These are phyloP conservation scores for Tolypocladium guangdongense DNA, from an alignment of 2,329 filamentous ascomycete species.

Conservation along the genomic window DNA sequence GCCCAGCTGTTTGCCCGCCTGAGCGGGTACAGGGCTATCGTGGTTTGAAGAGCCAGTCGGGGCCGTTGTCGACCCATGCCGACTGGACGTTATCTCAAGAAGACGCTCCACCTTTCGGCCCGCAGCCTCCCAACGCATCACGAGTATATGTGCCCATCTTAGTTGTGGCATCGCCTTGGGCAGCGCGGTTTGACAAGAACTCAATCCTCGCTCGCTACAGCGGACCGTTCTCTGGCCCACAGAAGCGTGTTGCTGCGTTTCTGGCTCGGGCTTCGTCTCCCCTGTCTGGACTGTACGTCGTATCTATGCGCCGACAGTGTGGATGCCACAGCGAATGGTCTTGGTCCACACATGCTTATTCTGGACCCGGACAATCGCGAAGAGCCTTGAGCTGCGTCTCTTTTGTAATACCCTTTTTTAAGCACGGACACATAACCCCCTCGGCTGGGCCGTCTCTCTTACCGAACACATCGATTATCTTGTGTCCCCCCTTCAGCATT, in stretches of 20 bases:
- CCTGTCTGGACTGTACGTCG: not conserved
- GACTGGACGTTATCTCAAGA: not conserved
- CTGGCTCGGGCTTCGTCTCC: not conserved
- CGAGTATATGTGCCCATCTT: conserved; percentile 1
- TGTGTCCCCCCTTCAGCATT: not conserved
- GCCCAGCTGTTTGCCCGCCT: not conserved
- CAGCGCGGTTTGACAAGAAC: conserved; percentile 1
- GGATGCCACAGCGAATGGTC: not conserved
- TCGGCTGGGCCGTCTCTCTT: not conserved
- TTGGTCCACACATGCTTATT: not conserved
- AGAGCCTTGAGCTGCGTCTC: not conserved
- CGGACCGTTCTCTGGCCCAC: not conserved
- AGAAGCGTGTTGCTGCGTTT: not conserved
- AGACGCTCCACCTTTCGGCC: not conserved
- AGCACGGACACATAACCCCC: not conserved
- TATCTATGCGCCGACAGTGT: not conserved
- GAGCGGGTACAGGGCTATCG: not conserved
- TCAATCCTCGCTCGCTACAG: conserved; percentile 2
- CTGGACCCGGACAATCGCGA: not conserved
- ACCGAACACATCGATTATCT: not conserved
- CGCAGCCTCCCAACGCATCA: not conserved
- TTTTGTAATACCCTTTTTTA: not conserved
- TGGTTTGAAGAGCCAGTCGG: conserved; percentile 1
- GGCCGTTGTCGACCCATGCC: not conserved
- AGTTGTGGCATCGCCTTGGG: conserved; percentile 2